These are phyloP conservation scores for Cercospora sp. DNA, from an alignment of 2,329 filamentous ascomycete genomes.

Conservation along the genomic window DNA sequence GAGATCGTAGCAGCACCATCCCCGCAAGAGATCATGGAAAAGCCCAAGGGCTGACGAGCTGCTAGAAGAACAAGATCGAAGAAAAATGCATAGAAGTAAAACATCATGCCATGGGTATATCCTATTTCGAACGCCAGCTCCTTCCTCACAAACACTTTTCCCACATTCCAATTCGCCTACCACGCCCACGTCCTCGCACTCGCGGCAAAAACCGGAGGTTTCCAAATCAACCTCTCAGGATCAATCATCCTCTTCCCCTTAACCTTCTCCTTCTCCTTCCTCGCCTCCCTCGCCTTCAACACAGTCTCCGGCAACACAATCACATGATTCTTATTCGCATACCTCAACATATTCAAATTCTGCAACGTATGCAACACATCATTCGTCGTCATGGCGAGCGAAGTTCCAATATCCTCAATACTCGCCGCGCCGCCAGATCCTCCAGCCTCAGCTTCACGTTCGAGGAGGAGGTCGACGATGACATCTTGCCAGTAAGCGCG, in stretches of 20 bases:
- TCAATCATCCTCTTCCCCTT: slow-evolving; percentile 79
- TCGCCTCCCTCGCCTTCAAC: slow-evolving; percentile 66
- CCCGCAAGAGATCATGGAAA: too few relatives aligned
- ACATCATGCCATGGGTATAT: slow-evolving; percentile 14
- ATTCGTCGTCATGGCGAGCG: slow-evolving; percentile 92
- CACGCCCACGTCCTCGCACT: slow-evolving; percentile 93
- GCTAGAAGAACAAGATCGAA: not conserved
- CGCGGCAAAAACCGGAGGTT: slow-evolving; percentile 90
- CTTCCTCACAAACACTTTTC: not conserved
- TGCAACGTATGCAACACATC: slow-evolving; percentile 95
- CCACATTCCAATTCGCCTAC: slow-evolving; percentile 49
- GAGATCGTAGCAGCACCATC: not conserved
- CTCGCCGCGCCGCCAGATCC: slow-evolving; percentile 67
- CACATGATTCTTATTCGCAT: slow-evolving; percentile 95
- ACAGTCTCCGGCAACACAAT: slow-evolving; percentile 87
- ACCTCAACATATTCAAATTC: slow-evolving; percentile 90
- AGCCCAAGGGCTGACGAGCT: not conserved
- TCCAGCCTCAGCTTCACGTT: slow-evolving; percentile 54
- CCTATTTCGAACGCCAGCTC: slow-evolving; percentile 2
- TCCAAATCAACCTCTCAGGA: slow-evolving; percentile 81
- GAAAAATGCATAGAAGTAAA: not conserved
- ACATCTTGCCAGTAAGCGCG: slow-evolving; percentile 97
- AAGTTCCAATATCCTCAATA: slow-evolving; percentile 77
- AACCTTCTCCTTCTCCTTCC: slow-evolving; percentile 70
- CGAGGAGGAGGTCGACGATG: slow-evolving; percentile 82